A percentile compares a stretch with the other conserved stretches of the same genome.
Conservation (phyloP, 2,329 filamentous ascomycete genomes). For the Bretziella fagacearum region DNA sequence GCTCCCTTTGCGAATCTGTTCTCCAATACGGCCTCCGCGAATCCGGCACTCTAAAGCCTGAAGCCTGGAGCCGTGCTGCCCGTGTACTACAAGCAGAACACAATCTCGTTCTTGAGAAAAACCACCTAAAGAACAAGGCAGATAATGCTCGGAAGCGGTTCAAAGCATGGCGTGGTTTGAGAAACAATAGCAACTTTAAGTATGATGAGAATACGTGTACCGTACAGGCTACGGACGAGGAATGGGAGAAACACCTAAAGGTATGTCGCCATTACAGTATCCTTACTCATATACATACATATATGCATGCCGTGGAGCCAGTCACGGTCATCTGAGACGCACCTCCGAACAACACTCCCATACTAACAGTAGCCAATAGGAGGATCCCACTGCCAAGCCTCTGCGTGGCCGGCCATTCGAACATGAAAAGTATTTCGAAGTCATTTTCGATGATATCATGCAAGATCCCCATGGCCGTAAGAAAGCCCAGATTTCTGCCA, state of each 20-base stretch:
- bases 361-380: constrained; percentile 23
- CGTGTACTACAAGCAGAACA: constrained; percentile 37
- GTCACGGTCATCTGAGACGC: not conserved
- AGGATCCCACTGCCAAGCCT: constrained; percentile 40
- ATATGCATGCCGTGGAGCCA: not conserved
- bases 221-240: constrained; percentile 39
- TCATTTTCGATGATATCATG: constrained; percentile 42
- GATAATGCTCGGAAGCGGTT: constrained; percentile 47
- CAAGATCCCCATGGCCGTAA: not conserved
- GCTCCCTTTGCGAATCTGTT: constrained; percentile 42
- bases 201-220: constrained; percentile 35
- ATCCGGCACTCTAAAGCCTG: constrained; percentile 37
- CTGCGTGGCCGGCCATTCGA: constrained; percentile 41
- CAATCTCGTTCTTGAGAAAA: constrained; percentile 40
- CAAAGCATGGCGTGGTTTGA: constrained; percentile 40
- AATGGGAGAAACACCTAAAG: constrained; percentile 40
- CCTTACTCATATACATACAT: not conserved
- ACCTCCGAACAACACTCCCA: not conserved
- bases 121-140: constrained; percentile 46
- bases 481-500: not conserved
- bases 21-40: constrained; percentile 34
- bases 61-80: constrained; percentile 42
- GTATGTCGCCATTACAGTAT: constrained; percentile 23
- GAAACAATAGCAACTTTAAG: constrained; percentile 39
- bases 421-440: constrained; percentile 43